Conservation (phyloP, 148 eudicot genomes). For the Silene latifolia region DNA sequence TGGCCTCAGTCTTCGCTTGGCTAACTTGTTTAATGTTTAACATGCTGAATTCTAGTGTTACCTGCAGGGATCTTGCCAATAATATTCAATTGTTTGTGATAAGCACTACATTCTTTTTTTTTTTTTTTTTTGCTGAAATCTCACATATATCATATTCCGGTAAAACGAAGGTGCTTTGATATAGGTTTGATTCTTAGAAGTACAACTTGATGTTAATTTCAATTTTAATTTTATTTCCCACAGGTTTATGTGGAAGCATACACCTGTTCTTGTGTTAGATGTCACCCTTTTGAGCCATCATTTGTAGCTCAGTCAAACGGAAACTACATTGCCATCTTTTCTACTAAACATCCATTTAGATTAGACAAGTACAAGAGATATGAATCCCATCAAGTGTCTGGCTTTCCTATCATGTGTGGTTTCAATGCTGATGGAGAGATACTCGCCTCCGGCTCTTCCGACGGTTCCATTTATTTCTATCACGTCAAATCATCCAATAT, state of each 20-base stretch:
- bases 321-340: constrained; percentile 86
- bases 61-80: not conserved
- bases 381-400: constrained; percentile 66
- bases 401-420: constrained; percentile 75
- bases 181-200: not conserved
- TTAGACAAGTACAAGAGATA: constrained; percentile 78
- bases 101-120: no score
- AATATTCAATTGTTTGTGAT: not conserved
- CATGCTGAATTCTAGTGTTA: not conserved
- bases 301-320: constrained; percentile 90
- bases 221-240: not conserved
- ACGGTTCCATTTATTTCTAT: constrained; percentile 63
- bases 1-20: not conserved
- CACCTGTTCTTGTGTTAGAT: constrained; percentile 67
- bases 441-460: constrained; percentile 75
- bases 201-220: not conserved
- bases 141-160: no score
- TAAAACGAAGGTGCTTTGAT: no score
- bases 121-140: no score
- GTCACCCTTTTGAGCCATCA: constrained; percentile 63
- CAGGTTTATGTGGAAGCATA: constrained; percentile 77
- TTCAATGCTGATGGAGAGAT: constrained; percentile 63
- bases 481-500: constrained; percentile 46
- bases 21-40: not conserved
- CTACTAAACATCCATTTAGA: constrained; percentile 63